phyloP scores from a whole-genome alignment of 352 stramenopile species.

The Saprolegnia parasitica region DNA sequence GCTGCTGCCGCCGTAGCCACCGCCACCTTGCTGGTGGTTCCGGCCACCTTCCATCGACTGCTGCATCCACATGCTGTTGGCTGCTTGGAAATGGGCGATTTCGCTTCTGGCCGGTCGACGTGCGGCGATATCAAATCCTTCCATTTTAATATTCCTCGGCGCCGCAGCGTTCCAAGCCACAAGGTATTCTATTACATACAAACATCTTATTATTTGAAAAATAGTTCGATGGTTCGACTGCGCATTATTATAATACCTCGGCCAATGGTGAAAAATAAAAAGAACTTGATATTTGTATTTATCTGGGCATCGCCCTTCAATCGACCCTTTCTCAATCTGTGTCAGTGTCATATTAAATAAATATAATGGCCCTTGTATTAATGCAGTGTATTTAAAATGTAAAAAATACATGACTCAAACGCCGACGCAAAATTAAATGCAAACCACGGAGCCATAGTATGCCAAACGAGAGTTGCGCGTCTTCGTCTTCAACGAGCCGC shows the following conservation, averaged over 20 bases:
- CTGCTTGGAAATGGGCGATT: not conserved
- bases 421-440: too few relatives aligned
- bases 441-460: too few relatives aligned
- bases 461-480: too few relatives aligned
- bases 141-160: conserved; percentile 16
- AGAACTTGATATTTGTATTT: not conserved
- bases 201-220: too few relatives aligned
- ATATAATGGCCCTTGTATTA: too few relatives aligned
- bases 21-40: conserved; percentile 30
- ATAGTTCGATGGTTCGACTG: not conserved
- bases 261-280: not conserved
- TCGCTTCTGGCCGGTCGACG: not conserved
- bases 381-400: too few relatives aligned
- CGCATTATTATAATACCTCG: not conserved
- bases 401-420: too few relatives aligned
- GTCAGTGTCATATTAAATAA: too few relatives aligned
- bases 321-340: not conserved
- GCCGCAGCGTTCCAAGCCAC: too few relatives aligned
- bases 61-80: conserved; percentile 55
- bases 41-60: conserved; percentile 47
- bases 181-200: too few relatives aligned
- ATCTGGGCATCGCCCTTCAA: not conserved
- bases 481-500: too few relatives aligned
- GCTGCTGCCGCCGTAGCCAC: conserved; percentile 38
- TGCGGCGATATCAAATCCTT: not conserved